These are phyloP conservation scores for Aschersonia sp. DNA, from an alignment of 2,329 filamentous ascomycete genomes.

Conservation along the genomic window DNA sequence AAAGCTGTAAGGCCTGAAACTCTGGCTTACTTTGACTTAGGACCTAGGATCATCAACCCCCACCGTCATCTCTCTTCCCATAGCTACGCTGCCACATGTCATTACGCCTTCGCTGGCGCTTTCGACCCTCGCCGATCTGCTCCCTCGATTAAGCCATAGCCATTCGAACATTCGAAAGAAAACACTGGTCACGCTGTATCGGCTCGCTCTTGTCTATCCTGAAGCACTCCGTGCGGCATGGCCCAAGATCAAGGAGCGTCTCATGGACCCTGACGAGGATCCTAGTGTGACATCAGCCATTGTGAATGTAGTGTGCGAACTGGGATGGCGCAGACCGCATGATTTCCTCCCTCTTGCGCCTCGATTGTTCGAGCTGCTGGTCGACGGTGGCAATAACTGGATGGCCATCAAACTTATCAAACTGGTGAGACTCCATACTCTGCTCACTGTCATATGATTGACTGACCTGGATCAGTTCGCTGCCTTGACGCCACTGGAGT, in stretches of 20 bases:
- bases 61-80: slow-evolving; percentile 70
- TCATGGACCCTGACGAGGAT: slow-evolving; percentile 84
- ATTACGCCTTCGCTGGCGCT: slow-evolving; percentile 86
- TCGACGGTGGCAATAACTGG: slow-evolving; percentile 94
- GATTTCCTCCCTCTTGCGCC: slow-evolving; percentile 90
- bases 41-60: slow-evolving; percentile 61
- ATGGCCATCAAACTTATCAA: slow-evolving; percentile 99
- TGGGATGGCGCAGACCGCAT: slow-evolving; percentile 84
- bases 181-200: slow-evolving; percentile 85
- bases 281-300: slow-evolving; percentile 89
- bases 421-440: slow-evolving; percentile 36
- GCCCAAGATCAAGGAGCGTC: slow-evolving; percentile 91
- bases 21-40: slow-evolving; percentile 11
- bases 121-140: slow-evolving; percentile 71
- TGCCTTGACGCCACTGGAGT: slow-evolving; percentile 82
- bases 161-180: slow-evolving; percentile 84
- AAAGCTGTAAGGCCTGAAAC: no score
- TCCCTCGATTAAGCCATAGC: slow-evolving; percentile 77
- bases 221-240: slow-evolving; percentile 85
- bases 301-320: slow-evolving; percentile 90
- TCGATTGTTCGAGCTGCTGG: slow-evolving; percentile 78
- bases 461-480: slow-evolving; percentile 52
- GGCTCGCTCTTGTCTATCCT: slow-evolving; percentile 88
- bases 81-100: slow-evolving; percentile 83
- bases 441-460: slow-evolving; percentile 14